Conservation (phyloP, 441 rosid species). For the Croton setiger region DNA sequence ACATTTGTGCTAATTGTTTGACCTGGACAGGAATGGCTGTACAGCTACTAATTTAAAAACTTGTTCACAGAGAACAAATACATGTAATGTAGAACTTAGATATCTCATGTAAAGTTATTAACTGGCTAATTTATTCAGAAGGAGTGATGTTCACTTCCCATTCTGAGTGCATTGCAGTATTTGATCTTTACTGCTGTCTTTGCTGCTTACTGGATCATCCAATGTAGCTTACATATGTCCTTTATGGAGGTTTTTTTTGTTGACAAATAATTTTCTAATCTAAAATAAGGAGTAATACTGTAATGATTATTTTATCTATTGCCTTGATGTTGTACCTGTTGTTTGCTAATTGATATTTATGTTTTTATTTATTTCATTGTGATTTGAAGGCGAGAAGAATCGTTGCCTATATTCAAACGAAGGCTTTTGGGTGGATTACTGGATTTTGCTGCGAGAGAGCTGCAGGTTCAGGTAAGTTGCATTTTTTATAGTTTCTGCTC, state of each 20-base stretch:
- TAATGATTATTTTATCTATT: constrained; percentile 4
- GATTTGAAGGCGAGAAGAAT: constrained; percentile 89
- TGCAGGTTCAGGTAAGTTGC: constrained; percentile 87
- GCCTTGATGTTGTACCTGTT: constrained; percentile 12
- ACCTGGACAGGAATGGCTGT: not conserved
- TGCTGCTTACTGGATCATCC: not conserved
- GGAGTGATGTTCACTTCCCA: not conserved
- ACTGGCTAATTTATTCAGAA: not conserved
- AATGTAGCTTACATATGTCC: not conserved
- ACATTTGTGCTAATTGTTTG: not conserved
- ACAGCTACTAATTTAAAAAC: not conserved
- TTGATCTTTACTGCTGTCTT: constrained; percentile 3
- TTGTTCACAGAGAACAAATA: not conserved
- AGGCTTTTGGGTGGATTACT: constrained; percentile 95
- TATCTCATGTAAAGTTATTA: not conserved
- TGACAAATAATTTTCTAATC: not conserved
- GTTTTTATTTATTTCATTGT: constrained; percentile 22
- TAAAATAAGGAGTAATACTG: not conserved
- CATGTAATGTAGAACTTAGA: not conserved
- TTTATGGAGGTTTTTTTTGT: not conserved
- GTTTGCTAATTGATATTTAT: constrained; percentile 6
- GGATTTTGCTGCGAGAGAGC: constrained; percentile 97
- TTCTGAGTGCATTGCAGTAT: not conserved
- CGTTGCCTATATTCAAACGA: constrained; percentile 95
- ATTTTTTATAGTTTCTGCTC: not conserved